A percentile compares a stretch with the other conserved stretches of the same genome.
phyloP scores from a whole-genome alignment of 495 filamentous ascomycete genomes.

The Aspergillus cristatus region DNA sequence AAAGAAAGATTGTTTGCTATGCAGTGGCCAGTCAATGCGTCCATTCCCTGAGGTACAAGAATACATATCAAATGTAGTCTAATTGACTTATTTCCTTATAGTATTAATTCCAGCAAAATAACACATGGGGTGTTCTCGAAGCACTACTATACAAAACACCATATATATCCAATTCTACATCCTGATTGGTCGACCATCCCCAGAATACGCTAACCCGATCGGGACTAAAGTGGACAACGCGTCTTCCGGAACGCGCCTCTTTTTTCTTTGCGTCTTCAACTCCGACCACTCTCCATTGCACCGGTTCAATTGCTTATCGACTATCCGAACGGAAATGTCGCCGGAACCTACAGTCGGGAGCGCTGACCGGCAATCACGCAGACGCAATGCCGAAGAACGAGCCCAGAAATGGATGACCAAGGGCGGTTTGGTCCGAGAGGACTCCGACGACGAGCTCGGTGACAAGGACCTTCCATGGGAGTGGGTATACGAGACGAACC shows the following conservation, averaged over 20 bases:
- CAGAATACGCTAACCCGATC: conserved; percentile 16
- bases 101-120: no score
- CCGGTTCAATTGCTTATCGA: neutral
- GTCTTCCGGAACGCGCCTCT: conserved; percentile 16
- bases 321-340: conserved; percentile 11
- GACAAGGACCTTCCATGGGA: conserved; percentile 83
- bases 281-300: neutral
- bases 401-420: conserved; percentile 55
- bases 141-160: neutral
- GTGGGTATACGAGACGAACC: conserved; percentile 64
- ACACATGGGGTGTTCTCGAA: no score
- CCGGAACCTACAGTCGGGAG: conserved; percentile 10
- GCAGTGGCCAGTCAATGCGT: no score
- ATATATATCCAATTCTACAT: neutral
- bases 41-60: no score
- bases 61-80: no score
- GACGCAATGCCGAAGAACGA: conserved; percentile 25
- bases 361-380: conserved; percentile 7
- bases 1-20: no score
- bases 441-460: conserved; percentile 88
- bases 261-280: conserved; percentile 5
- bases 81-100: no score
- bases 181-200: conserved; percentile 7
- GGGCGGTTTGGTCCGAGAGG: conserved; percentile 63
- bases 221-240: conserved; percentile 35